A percentile compares a stretch with the other conserved stretches of the same genome.
These are phyloP conservation scores for Hypocreales sp. DNA, from an alignment of 2,329 filamentous ascomycete genomes.

Conservation along the genomic window DNA sequence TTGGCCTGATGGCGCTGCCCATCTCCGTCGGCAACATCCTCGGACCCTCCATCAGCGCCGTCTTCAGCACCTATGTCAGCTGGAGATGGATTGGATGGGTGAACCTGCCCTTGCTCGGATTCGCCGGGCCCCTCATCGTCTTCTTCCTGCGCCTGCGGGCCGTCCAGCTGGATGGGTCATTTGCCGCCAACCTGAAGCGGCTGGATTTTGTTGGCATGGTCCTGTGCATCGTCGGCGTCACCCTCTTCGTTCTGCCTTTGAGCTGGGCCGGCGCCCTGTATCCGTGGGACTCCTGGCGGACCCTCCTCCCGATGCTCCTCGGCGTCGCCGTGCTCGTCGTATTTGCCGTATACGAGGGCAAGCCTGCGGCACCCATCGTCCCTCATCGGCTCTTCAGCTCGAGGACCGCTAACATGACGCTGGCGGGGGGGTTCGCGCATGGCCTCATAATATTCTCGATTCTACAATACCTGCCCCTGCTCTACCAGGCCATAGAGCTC, in stretches of 20 bases:
- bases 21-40: conserved; percentile 6
- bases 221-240: conserved; percentile 10
- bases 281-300: conserved; percentile 16
- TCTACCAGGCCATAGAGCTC: conserved; percentile 15
- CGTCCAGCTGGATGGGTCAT: neutral
- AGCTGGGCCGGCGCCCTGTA: conserved; percentile 18
- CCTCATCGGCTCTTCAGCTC: conserved; percentile 13
- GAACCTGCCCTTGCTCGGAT: conserved; percentile 13
- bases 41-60: conserved; percentile 10
- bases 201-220: conserved; percentile 19
- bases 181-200: conserved; percentile 6
- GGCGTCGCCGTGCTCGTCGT: conserved; percentile 11
- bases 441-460: conserved; percentile 13
- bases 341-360: conserved; percentile 14
- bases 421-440: conserved; percentile 13
- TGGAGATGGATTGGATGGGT: conserved; percentile 18
- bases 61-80: conserved; percentile 7
- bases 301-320: conserved; percentile 15
- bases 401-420: conserved; percentile 11
- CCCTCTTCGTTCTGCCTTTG: conserved; percentile 12
- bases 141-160: conserved; percentile 9
- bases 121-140: conserved; percentile 6
- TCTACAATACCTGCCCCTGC: conserved; percentile 14
- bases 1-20: conserved; percentile 9
- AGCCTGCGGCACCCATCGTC: conserved; percentile 12